Percentiles rank a stretch among this genome's conserved stretches.
These are phyloP conservation scores for Phytophthora colocasiae DNA, from an alignment of 352 stramenopile genomes.

Conservation along the genomic window DNA sequence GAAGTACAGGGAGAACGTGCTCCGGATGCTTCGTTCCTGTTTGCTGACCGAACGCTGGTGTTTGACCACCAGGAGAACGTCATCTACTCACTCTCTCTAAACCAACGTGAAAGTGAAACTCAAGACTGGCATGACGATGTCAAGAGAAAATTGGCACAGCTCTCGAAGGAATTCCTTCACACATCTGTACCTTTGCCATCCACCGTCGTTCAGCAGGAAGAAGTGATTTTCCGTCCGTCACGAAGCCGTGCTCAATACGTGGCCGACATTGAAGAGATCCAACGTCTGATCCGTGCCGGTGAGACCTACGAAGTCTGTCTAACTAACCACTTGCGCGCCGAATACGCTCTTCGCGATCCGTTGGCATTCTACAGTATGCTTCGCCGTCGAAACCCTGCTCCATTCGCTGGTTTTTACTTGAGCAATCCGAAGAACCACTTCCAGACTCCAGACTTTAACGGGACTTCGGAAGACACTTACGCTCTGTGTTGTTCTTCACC, in stretches of 20 bases:
- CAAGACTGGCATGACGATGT: slow-evolving; percentile 35
- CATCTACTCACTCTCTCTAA: slow-evolving; percentile 86
- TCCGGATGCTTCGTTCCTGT: slow-evolving; percentile 92
- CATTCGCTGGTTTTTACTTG: slow-evolving; percentile 93
- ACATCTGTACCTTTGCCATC: not conserved
- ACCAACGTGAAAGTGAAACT: slow-evolving; percentile 9
- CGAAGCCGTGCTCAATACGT: slow-evolving; percentile 83
- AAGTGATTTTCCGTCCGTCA: slow-evolving; percentile 68
- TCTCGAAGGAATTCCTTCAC: slow-evolving; percentile 19
- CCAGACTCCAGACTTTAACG: slow-evolving; percentile 1
- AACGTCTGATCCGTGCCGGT: slow-evolving; percentile 91
- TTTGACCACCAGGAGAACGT: slow-evolving; percentile 85
- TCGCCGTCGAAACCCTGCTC: slow-evolving; percentile 93
- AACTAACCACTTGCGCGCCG: slow-evolving; percentile 92
- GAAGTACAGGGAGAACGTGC: slow-evolving; percentile 38
- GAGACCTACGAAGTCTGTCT: slow-evolving; percentile 98
- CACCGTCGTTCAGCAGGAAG: slow-evolving; percentile 6
- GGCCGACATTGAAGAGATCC: slow-evolving; percentile 86
- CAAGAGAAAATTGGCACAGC: slow-evolving; percentile 23
- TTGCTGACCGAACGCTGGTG: slow-evolving; percentile 89
- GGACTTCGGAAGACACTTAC: slow-evolving; percentile 57
- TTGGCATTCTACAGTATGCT: slow-evolving; percentile 92
- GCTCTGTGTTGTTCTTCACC: slow-evolving; percentile 96
- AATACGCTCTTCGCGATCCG: slow-evolving; percentile 48
- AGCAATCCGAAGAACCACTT: slow-evolving; percentile 63